A percentile compares a stretch with the other conserved stretches of the same genome.
These are phyloP conservation scores for Taphrina deformans DNA, from an alignment of 1,139 yeast species.

Conservation along the genomic window DNA sequence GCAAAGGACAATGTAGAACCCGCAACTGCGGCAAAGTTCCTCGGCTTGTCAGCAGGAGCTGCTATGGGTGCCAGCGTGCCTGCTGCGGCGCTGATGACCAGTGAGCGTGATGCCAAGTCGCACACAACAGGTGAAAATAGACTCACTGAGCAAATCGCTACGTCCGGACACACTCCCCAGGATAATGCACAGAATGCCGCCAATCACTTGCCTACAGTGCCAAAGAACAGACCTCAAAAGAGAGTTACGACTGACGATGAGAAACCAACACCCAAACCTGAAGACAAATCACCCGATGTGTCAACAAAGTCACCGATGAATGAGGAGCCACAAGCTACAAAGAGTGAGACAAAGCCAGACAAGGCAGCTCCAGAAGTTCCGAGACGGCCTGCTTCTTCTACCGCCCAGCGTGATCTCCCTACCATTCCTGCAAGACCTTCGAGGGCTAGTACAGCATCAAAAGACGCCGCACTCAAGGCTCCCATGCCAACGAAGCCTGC, in stretches of 20 bases:
- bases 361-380: slow-evolving; percentile 17
- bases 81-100: slow-evolving; percentile 21
- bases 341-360: background rate
- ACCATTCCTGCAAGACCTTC: background rate
- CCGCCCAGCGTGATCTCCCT: background rate
- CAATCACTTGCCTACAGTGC: background rate
- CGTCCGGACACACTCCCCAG: background rate
- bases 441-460: slow-evolving; percentile 3
- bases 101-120: slow-evolving; percentile 20
- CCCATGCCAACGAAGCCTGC: slow-evolving; percentile 19
- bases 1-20: slow-evolving; percentile 10
- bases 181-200: background rate
- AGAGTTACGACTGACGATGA: background rate
- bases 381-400: slow-evolving; percentile 14
- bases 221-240: slow-evolving; percentile 8
- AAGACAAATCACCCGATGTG: background rate
- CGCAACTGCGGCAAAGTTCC: slow-evolving; percentile 19
- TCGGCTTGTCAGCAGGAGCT: slow-evolving; percentile 17
- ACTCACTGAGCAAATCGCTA: background rate
- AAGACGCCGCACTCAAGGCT: background rate
- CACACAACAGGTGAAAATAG: slow-evolving; percentile 7
- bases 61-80: slow-evolving; percentile 31
- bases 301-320: slow-evolving; percentile 12
- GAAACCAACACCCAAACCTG: background rate
- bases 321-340: background rate